Percentiles rank a stretch among this genome's conserved stretches.
Evolutionary conservation across 129 eudicot genomes (phyloP).

Genomic region (Dittrichia graveolens): DNA sequence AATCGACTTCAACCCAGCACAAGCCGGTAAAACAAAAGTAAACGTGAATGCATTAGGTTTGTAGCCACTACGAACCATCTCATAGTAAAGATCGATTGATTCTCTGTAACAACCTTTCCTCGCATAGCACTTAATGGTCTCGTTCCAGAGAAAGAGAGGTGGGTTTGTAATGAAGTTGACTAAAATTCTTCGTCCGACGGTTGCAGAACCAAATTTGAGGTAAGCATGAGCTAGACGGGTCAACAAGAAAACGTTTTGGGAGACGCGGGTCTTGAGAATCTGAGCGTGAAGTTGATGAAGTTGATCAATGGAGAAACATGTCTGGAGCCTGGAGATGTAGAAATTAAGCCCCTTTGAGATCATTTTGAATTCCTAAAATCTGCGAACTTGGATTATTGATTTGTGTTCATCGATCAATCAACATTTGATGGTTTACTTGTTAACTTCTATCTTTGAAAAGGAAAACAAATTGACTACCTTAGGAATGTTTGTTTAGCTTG

Average conservation of each 20-base stretch:
- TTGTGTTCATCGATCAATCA: too few relatives aligned
- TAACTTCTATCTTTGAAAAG: too few relatives aligned
- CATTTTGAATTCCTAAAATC: background rate
- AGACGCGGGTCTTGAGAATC: slow-evolving; percentile 26
- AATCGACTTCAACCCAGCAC: slow-evolving; percentile 33
- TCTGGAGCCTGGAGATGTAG: slow-evolving; percentile 31
- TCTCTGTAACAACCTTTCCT: slow-evolving; percentile 22
- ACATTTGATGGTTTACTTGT: too few relatives aligned
- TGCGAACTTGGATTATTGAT: background rate
- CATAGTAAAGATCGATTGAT: slow-evolving; percentile 30
- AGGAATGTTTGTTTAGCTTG: too few relatives aligned
- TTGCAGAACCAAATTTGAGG: slow-evolving; percentile 25
- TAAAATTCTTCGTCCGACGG: slow-evolving; percentile 14
- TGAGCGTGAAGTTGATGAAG: slow-evolving; percentile 37
- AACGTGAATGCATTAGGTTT: slow-evolving; percentile 40
- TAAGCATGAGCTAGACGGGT: slow-evolving; percentile 42
- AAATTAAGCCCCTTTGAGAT: slow-evolving; percentile 22
- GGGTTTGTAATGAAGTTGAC: slow-evolving; percentile 17
- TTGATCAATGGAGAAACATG: slow-evolving; percentile 17
- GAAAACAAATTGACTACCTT: too few relatives aligned
- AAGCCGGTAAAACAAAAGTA: slow-evolving; percentile 41
- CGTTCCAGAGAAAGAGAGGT: slow-evolving; percentile 39
- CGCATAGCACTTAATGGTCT: slow-evolving; percentile 32
- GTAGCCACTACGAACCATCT: slow-evolving; percentile 27
- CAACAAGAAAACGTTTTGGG: slow-evolving; percentile 21